These are phyloP conservation scores for Leishmania gerbilli DNA, from an alignment of 208 protist species.

Conservation along the genomic window DNA sequence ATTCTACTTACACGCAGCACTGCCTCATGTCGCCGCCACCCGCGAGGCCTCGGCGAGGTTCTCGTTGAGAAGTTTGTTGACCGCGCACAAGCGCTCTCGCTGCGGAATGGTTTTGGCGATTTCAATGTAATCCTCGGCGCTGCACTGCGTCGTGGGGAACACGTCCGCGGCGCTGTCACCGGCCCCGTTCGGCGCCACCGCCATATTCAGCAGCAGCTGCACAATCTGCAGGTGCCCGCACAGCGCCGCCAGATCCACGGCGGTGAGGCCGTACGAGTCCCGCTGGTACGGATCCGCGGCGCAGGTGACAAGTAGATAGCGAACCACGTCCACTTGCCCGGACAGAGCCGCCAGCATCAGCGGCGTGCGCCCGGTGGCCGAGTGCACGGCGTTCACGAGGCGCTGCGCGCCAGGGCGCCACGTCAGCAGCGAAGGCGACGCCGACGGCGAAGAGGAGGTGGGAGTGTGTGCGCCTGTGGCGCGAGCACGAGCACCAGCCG, in stretches of 20 bases:
- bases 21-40: slow-evolving; percentile 31
- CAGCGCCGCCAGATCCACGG: slow-evolving; percentile 72
- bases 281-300: slow-evolving; percentile 44
- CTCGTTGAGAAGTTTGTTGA: slow-evolving; percentile 57
- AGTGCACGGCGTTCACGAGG: slow-evolving; percentile 69
- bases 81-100: slow-evolving; percentile 45
- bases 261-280: slow-evolving; percentile 59
- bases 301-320: slow-evolving; percentile 61
- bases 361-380: slow-evolving; percentile 65
- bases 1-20: neutral
- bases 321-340: slow-evolving; percentile 48
- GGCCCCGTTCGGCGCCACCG: slow-evolving; percentile 21
- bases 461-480: neutral
- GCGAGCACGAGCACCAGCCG: neutral
- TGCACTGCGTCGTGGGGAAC: slow-evolving; percentile 48
- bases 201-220: slow-evolving; percentile 30
- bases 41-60: slow-evolving; percentile 55
- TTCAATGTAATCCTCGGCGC: slow-evolving; percentile 72
- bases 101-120: slow-evolving; percentile 64
- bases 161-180: slow-evolving; percentile 36
- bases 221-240: slow-evolving; percentile 64
- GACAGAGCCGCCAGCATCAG: slow-evolving; percentile 82
- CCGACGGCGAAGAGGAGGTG: neutral
- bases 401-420: slow-evolving; percentile 56
- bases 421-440: slow-evolving; percentile 16